Percentiles rank a stretch among this genome's conserved stretches.
Evolutionary conservation across 164 flowering plant genomes (phyloP).

Genomic region (Santalum album): DNA sequence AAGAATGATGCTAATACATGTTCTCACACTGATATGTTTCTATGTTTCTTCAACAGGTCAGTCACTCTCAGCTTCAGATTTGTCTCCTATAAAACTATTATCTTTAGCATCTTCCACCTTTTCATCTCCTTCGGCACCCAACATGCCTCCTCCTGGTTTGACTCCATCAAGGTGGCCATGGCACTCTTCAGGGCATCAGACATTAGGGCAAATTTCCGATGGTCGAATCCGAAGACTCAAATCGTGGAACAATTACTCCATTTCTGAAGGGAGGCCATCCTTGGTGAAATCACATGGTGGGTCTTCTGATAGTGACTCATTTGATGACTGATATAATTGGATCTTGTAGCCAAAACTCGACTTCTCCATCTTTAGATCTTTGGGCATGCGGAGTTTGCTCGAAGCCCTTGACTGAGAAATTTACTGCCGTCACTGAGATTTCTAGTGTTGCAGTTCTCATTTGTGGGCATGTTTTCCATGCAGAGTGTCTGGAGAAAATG

Average conservation of each 20-base stretch:
- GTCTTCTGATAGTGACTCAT: constrained; percentile 5
- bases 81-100: not conserved
- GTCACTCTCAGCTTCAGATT: not conserved
- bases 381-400: not conserved
- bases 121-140: not conserved
- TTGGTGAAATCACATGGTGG: constrained; percentile 4
- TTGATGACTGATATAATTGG: not conserved
- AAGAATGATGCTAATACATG: too few species aligned
- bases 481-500: constrained; percentile 1
- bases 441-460: constrained; percentile 1
- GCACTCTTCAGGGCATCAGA: not conserved
- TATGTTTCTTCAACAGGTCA: not conserved
- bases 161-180: not conserved
- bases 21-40: not conserved
- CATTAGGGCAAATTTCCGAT: not conserved
- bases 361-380: not conserved
- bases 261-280: constrained; percentile 1
- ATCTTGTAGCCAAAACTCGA: not conserved
- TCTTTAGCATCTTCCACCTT: not conserved
- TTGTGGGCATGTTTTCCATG: constrained; percentile 6
- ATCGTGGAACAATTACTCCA: not conserved
- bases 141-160: not conserved
- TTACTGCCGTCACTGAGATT: not conserved
- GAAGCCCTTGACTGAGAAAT: not conserved
- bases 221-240: not conserved